These are phyloP conservation scores for Amphibolis antarctica DNA, from an alignment of 106 monocot genomes.

Conservation along the genomic window DNA sequence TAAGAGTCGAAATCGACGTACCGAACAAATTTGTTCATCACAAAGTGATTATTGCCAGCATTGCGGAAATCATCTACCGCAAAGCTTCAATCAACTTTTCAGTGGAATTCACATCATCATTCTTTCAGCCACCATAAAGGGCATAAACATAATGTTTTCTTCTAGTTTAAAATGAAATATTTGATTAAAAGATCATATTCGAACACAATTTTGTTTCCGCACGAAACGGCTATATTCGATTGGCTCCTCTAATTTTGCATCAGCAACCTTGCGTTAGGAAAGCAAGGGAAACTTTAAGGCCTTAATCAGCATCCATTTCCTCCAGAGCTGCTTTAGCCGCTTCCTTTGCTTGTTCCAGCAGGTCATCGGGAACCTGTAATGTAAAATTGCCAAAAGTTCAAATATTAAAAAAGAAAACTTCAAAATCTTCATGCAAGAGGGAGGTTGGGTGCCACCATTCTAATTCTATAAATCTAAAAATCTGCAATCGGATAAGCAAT, in stretches of 20 bases:
- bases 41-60: no score
- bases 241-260: background rate
- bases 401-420: background rate
- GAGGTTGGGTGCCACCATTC: no score
- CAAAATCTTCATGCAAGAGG: background rate
- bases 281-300: no score
- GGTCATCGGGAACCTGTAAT: slow-evolving; percentile 31
- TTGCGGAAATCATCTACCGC: background rate
- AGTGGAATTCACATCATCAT: no score
- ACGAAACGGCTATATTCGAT: background rate
- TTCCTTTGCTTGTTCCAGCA: slow-evolving; percentile 34
- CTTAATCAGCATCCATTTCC: slow-evolving; percentile 46
- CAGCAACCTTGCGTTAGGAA: background rate
- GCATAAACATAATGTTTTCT: no score
- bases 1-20: no score
- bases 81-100: background rate
- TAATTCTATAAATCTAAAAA: no score
- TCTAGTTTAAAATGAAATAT: no score
- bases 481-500: no score
- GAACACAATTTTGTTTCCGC: background rate
- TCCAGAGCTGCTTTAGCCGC: slow-evolving; percentile 37
- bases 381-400: background rate
- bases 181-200: background rate
- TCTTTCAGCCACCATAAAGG: no score
- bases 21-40: no score